Evolutionary conservation across 2,329 filamentous ascomycete species (phyloP).

Genomic region (Trichoderma simmonsii): DNA sequence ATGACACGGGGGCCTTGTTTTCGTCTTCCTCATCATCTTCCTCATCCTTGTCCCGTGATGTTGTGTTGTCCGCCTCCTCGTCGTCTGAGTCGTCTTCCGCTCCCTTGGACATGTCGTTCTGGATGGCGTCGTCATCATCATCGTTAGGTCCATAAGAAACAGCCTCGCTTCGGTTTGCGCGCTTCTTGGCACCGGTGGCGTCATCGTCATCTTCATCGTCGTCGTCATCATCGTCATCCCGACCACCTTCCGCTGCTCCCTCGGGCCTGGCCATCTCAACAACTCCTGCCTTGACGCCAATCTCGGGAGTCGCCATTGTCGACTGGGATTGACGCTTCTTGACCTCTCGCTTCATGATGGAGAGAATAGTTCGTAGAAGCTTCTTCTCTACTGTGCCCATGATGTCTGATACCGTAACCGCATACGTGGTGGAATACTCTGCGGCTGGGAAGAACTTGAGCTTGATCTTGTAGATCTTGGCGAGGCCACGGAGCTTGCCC

Average conservation of each 20-base stretch:
- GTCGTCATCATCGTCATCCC: slow-evolving; percentile 59
- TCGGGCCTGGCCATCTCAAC: slow-evolving; percentile 48
- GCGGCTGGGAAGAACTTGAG: slow-evolving; percentile 79
- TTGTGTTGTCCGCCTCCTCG: slow-evolving; percentile 20
- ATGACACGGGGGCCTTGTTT: slow-evolving; percentile 35
- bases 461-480: slow-evolving; percentile 80
- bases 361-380: slow-evolving; percentile 70
- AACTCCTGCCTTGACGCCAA: slow-evolving; percentile 55
- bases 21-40: slow-evolving; percentile 42
- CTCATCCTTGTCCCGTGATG: slow-evolving; percentile 43
- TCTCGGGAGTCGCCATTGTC: slow-evolving; percentile 70
- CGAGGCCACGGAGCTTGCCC: slow-evolving; percentile 64
- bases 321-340: slow-evolving; percentile 71
- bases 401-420: slow-evolving; percentile 75
- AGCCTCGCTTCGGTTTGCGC: slow-evolving; percentile 73
- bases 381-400: slow-evolving; percentile 74
- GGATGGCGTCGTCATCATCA: slow-evolving; percentile 79
- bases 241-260: slow-evolving; percentile 33
- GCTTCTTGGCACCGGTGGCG: slow-evolving; percentile 69
- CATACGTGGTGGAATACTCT: slow-evolving; percentile 84
- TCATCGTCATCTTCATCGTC: slow-evolving; percentile 78
- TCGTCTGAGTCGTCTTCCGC: slow-evolving; percentile 57
- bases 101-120: slow-evolving; percentile 59
- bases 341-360: slow-evolving; percentile 70
- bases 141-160: slow-evolving; percentile 91